Conservation (phyloP, 2,329 filamentous ascomycete species). For the Teratosphaeria destructans region DNA sequence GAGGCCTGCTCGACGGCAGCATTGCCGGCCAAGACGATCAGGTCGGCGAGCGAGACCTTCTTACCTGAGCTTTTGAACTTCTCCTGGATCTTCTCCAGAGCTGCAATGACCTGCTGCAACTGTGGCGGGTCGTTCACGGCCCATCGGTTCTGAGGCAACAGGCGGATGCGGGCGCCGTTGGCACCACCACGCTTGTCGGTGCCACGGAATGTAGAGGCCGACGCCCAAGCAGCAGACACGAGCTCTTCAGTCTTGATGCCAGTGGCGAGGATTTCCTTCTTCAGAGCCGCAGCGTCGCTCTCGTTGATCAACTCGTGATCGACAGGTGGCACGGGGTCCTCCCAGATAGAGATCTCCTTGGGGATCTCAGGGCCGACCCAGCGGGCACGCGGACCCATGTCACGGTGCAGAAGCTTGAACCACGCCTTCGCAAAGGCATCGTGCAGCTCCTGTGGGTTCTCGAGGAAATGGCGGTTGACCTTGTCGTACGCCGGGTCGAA, state of each 20-base stretch:
- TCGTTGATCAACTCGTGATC: slow-evolving; percentile 50
- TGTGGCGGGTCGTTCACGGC: slow-evolving; percentile 61
- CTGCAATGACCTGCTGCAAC: slow-evolving; percentile 50
- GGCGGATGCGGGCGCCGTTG: slow-evolving; percentile 68
- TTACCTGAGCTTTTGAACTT: slow-evolving; percentile 55
- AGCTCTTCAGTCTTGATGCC: slow-evolving; percentile 52
- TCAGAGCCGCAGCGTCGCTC: slow-evolving; percentile 54
- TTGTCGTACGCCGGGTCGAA: slow-evolving; percentile 64
- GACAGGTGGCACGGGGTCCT: slow-evolving; percentile 57
- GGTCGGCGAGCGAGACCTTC: slow-evolving; percentile 67
- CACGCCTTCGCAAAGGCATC: slow-evolving; percentile 64
- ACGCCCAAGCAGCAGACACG: slow-evolving; percentile 57
- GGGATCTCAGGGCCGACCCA: slow-evolving; percentile 69
- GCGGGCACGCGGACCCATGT: slow-evolving; percentile 60
- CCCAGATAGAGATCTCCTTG: slow-evolving; percentile 59
- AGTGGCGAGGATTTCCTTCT: slow-evolving; percentile 56
- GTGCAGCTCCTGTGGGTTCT: slow-evolving; percentile 56
- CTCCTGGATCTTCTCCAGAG: slow-evolving; percentile 55
- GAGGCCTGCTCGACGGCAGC: slow-evolving; percentile 66
- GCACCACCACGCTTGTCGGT: slow-evolving; percentile 75
- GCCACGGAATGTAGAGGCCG: slow-evolving; percentile 61
- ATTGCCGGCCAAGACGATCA: slow-evolving; percentile 64
- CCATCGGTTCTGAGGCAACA: slow-evolving; percentile 63
- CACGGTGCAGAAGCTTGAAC: slow-evolving; percentile 77
- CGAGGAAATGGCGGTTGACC: slow-evolving; percentile 60